Evolutionary conservation across 148 eudicot species (phyloP), one percentile per base, ranked within the genome.

Genomic region (Arctostaphylos glauca): DNA sequence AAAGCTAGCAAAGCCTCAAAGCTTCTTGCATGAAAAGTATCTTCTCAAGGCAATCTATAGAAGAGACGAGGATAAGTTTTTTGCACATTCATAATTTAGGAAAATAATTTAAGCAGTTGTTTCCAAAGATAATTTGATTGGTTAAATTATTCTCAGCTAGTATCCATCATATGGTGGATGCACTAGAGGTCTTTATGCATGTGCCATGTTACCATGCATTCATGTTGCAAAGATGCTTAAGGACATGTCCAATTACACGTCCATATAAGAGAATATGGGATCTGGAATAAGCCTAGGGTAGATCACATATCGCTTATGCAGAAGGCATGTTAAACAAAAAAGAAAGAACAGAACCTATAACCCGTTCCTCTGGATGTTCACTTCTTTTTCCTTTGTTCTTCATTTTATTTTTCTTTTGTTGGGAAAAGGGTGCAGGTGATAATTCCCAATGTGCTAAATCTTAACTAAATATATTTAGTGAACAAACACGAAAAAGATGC

Each of bases 311-410:
- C 49, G 2, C 49, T 46, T n/a, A 73, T 2, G 5, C 21, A 72
- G 49, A 73, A 73, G 53, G 76, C 53, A 73, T 46, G 76, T 8
- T 47, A 19, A 46, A 25, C 76, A 73, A 66, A 49, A 67, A n/a
- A 48, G 9, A 44, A 50, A 25, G 74, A 66, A 80, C 48, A 15
- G 2, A 50, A 66, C 50, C 58, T 14, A 47, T 43, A 25, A 10
- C 49, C 44, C 49, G 74, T 46, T 66, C 16, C 82, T 23, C 47
- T 14, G 46, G 31, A 49, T 25, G 12, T 67, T 80, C 16, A 21
- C 53, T 46, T 73, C 23, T 16, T 71, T 44, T 9, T 41, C 71
- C 43, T 23, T 14, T 62, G 21, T 66, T 9, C 41, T 48, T 3
- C 14, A n/a, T 60, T 43, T 46, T 8, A 9, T 9, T 43, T 58